These are phyloP conservation scores for Punica granatum DNA, from an alignment of 345 rosid genomes.

Conservation along the genomic window DNA sequence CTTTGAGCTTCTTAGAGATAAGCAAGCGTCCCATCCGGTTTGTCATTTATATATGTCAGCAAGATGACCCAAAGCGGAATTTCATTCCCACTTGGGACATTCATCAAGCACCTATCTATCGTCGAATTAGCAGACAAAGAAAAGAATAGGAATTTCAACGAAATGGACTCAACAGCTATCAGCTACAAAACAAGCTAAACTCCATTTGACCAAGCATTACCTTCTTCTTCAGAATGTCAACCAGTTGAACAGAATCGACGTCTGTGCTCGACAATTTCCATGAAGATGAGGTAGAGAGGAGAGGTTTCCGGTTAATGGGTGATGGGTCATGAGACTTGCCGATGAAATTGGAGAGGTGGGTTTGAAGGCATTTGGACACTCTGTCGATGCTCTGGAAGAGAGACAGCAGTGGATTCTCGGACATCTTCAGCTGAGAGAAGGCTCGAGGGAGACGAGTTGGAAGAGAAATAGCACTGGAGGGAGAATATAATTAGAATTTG, in stretches of 20 bases:
- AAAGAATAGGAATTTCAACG: no score
- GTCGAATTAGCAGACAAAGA: neutral
- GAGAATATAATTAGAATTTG: neutral
- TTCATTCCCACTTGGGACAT: constrained; percentile 25
- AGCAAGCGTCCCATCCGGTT: no score
- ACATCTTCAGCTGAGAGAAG: constrained; percentile 18
- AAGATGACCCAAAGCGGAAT: neutral
- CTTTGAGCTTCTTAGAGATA: no score
- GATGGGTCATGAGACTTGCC: constrained; percentile 14
- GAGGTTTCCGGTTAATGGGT: constrained; percentile 18
- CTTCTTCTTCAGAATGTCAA: constrained; percentile 41
- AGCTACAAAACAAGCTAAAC: neutral
- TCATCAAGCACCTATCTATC: constrained; percentile 37
- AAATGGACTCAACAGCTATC: neutral
- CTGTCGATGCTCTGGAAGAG: constrained; percentile 37
- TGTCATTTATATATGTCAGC: no score
- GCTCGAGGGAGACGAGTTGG: neutral
- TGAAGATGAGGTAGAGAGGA: constrained; percentile 25
- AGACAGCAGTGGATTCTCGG: constrained; percentile 47
- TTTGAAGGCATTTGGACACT: constrained; percentile 41
- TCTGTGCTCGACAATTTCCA: constrained; percentile 13
- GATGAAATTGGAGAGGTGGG: constrained; percentile 44
- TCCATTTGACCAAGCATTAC: neutral
- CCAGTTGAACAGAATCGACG: neutral
- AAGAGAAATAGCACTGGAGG: neutral